Base-by-base conservation (phyloP, 1,284 basidiomycete genomes). In the Marasmius oreades region DNA sequence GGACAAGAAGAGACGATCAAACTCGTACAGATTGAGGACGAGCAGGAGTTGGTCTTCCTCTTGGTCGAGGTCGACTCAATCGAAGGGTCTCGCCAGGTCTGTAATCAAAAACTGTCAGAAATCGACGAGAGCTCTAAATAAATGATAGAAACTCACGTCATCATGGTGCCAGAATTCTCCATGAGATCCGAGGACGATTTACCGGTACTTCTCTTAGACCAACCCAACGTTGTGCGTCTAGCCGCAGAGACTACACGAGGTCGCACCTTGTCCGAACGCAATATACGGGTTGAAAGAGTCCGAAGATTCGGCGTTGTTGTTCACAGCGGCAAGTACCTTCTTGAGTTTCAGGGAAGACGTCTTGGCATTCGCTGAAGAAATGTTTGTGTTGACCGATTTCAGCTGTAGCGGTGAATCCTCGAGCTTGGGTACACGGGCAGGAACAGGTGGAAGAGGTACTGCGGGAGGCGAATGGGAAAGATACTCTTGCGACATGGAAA, bases 11-110 rank as follows among this genome's bases (percentile, higher is more conserved):
- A n/a, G 22, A 33, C 16, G 43, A 45, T 42, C 39, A 39, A 28
- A 20, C 24, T 7, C 45, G 52, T 50, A 36, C 42, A 50, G 45
- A 26, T 37, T 22, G 42, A 58, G 22, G 64, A 59, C 71, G 68
- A 47, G 75, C 76, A 56, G 80, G 78, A 6, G 78, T 80, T 4
- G 78, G 75, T 39, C 84, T 75, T 55, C 80, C 80, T 51, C 79
- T 78, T 33, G 84, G 83, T 57, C 84, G 79, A 24, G 88, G 88
- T 36, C 87, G 82, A 66, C 77, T 86, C 61, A 90, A 70, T 62
- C 87, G 76, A 34, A 90, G 73, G 23, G 77, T 78, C 59, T 86
- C 82, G 37, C 77, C 74, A 53, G 84, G 78, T 39, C 87, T 90
- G 5, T 26, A 28, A 42, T 48, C 11, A 50, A 44, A 18, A 43